Percentiles rank a stretch among this genome's conserved stretches.
Conservation (phyloP, 2,329 filamentous ascomycete species). For the Phaeosphaeriaceae sp. region DNA sequence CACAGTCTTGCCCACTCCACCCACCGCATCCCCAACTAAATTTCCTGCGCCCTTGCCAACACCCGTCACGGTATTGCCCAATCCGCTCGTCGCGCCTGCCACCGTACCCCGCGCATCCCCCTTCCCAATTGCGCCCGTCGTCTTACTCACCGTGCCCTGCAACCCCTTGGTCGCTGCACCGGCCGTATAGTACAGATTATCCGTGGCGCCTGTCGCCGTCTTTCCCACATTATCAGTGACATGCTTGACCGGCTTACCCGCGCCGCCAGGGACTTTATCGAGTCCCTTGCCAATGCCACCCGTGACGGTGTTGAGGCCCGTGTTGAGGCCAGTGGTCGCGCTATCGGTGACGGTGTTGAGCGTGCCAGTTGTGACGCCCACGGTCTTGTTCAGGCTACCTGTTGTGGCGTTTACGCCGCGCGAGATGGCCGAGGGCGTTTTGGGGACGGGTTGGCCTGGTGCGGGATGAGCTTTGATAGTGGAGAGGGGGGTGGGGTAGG, state of each 20-base stretch:
- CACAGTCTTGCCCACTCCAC: constrained; percentile 46
- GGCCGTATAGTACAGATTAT: constrained; percentile 51
- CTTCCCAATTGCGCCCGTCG: constrained; percentile 51
- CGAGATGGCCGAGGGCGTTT: constrained; percentile 46
- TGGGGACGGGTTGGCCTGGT: constrained; percentile 30
- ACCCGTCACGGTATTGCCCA: constrained; percentile 48
- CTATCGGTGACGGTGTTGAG: constrained; percentile 48
- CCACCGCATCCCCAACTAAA: constrained; percentile 48
- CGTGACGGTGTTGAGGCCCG: constrained; percentile 47
- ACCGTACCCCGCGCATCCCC: constrained; percentile 51
- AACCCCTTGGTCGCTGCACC: constrained; percentile 51
- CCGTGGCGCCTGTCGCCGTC: constrained; percentile 49
- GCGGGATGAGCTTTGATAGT: constrained; percentile 35
- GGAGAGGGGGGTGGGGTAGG: constrained; percentile 35
- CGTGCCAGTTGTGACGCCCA: constrained; percentile 42
- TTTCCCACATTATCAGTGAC: constrained; percentile 52
- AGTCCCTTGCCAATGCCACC: constrained; percentile 48
- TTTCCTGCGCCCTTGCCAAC: constrained; percentile 43
- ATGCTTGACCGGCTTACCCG: constrained; percentile 49
- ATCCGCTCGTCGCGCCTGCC: constrained; percentile 46
- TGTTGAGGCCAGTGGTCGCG: constrained; percentile 45
- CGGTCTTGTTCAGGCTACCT: constrained; percentile 44
- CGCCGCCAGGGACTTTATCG: constrained; percentile 42
- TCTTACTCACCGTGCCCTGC: constrained; percentile 53
- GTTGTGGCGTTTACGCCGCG: constrained; percentile 44